phyloP scores from a whole-genome alignment of 352 stramenopile species.

The Blastocystis sp. region DNA sequence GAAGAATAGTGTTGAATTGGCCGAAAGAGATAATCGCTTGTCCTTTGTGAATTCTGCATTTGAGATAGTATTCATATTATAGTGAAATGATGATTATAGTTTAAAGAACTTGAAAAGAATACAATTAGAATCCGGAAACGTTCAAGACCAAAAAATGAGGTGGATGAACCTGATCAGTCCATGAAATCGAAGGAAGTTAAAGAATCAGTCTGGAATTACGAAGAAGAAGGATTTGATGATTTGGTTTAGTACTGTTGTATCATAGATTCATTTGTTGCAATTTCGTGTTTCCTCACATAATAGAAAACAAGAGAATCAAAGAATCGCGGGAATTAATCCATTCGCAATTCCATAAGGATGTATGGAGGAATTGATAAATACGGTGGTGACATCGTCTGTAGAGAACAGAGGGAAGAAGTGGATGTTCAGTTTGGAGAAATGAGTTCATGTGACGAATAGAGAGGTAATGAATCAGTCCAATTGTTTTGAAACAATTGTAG shows the following conservation, averaged over 20 bases:
- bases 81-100: neutral
- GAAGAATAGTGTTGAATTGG: neutral
- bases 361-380: conserved; percentile 68
- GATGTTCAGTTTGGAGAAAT: conserved; percentile 9
- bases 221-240: conserved; percentile 19
- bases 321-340: neutral
- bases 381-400: conserved; percentile 29
- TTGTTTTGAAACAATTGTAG: conserved; percentile 59
- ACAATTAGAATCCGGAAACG: neutral
- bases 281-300: neutral
- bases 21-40: neutral
- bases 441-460: neutral
- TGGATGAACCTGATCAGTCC: neutral
- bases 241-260: neutral
- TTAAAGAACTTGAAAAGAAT: neutral
- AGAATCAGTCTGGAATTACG: neutral
- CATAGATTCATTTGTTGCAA: neutral
- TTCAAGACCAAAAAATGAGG: neutral
- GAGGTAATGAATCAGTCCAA: conserved; percentile 58
- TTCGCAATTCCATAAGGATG: neutral
- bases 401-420: conserved; percentile 21
- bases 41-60: neutral
- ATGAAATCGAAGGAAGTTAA: neutral
- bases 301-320: neutral
- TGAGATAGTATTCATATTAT: neutral